Evolutionary conservation across 2,329 filamentous ascomycete species (phyloP).

Genomic region (Scedosporium boydii): DNA sequence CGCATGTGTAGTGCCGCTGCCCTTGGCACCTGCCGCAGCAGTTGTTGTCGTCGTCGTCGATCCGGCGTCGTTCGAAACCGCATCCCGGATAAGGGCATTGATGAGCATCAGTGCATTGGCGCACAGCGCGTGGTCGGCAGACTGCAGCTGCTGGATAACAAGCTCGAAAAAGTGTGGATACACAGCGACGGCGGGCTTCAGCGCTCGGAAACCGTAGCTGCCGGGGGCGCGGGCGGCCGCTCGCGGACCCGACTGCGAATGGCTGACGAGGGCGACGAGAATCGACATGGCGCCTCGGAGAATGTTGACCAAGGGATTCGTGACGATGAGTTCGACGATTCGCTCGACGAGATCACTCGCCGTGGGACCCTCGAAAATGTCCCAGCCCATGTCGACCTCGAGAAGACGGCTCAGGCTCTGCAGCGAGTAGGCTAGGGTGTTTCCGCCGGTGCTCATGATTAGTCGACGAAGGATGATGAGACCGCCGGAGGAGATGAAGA

Average conservation of each 20-base stretch:
- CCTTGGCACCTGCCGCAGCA: slow-evolving; percentile 12
- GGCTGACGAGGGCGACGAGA: slow-evolving; percentile 82
- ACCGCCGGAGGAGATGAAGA: slow-evolving; percentile 87
- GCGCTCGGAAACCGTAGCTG: slow-evolving; percentile 76
- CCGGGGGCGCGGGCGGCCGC: slow-evolving; percentile 36
- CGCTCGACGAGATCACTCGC: slow-evolving; percentile 60
- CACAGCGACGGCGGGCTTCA: slow-evolving; percentile 84
- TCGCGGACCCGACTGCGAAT: slow-evolving; percentile 54
- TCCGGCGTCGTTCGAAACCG: slow-evolving; percentile 65
- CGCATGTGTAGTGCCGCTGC: slow-evolving; percentile 19
- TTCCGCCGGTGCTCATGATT: slow-evolving; percentile 77
- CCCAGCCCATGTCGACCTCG: slow-evolving; percentile 98
- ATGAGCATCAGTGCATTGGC: slow-evolving; percentile 92
- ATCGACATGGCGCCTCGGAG: slow-evolving; percentile 95
- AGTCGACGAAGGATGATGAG: slow-evolving; percentile 72
- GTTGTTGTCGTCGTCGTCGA: slow-evolving; percentile 14
- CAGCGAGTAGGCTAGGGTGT: slow-evolving; percentile 90
- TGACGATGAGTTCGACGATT: slow-evolving; percentile 88
- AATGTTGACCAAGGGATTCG: slow-evolving; percentile 93
- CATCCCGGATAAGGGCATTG: slow-evolving; percentile 89
- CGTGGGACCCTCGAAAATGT: slow-evolving; percentile 59
- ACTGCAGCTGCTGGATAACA: slow-evolving; percentile 83
- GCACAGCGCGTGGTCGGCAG: slow-evolving; percentile 89
- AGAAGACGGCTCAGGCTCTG: slow-evolving; percentile 80
- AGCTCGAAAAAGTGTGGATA: slow-evolving; percentile 93